phyloP scores from a whole-genome alignment of 1,284 basidiomycete genomes.

The Ceratobasidium papillatum region DNA sequence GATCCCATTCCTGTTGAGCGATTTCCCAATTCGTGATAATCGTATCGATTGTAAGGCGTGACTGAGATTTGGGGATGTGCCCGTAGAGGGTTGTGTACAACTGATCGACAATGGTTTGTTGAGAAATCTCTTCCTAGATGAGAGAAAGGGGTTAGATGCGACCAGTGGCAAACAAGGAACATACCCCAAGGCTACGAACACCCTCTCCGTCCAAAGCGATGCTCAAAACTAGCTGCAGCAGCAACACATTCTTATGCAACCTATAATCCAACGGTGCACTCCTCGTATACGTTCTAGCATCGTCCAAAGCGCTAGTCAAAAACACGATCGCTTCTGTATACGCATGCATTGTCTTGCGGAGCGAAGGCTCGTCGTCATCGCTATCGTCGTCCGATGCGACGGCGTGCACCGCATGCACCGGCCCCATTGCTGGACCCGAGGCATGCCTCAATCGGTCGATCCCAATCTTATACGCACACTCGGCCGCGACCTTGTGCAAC shows the following conservation, averaged over 20 bases:
- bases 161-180: not conserved
- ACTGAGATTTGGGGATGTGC: constrained; percentile 2
- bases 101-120: constrained; percentile 15
- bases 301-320: constrained; percentile 17
- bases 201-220: constrained; percentile 48
- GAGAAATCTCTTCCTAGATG: not conserved
- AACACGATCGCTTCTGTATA: constrained; percentile 33
- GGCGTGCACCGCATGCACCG: not conserved
- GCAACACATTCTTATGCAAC: constrained; percentile 43
- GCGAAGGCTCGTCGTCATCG: constrained; percentile 20
- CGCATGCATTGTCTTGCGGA: not conserved
- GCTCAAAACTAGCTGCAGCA: constrained; percentile 55
- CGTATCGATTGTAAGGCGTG: constrained; percentile 13
- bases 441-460: constrained; percentile 11
- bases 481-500: constrained; percentile 33
- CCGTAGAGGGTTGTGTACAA: constrained; percentile 22
- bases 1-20: constrained; percentile 28
- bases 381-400: not conserved
- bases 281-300: not conserved
- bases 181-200: constrained; percentile 13
- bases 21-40: constrained; percentile 31
- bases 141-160: not conserved
- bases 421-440: constrained; percentile 24
- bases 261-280: constrained; percentile 29
- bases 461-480: constrained; percentile 31